These are phyloP conservation scores for Umbilicus rupestris DNA, from an alignment of 164 flowering plant genomes.

Conservation along the genomic window DNA sequence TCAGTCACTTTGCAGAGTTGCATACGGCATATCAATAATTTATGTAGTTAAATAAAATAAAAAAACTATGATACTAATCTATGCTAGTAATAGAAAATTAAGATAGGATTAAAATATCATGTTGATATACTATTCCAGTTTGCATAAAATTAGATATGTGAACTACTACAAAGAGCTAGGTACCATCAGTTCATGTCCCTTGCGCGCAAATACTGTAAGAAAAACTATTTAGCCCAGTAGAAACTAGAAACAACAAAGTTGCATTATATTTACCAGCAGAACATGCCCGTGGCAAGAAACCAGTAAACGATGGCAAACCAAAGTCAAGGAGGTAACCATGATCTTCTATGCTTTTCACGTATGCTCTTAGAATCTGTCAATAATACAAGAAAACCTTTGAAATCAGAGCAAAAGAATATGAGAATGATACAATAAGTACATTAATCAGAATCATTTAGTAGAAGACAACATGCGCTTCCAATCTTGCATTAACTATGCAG, in stretches of 20 bases:
- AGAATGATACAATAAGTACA: not conserved
- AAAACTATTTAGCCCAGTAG: too few species aligned
- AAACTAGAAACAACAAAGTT: too few species aligned
- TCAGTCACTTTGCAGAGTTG: not conserved
- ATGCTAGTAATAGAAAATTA: too few species aligned
- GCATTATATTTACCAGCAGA: slow-evolving; percentile 28
- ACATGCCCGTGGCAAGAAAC: slow-evolving; percentile 53
- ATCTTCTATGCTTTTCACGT: slow-evolving; percentile 92
- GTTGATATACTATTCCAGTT: not conserved
- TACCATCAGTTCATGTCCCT: not conserved
- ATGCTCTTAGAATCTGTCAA: slow-evolving; percentile 64
- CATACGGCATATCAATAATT: not conserved
- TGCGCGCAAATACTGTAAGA: not conserved
- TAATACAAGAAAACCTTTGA: not conserved
- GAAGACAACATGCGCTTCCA: not conserved
- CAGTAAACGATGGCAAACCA: slow-evolving; percentile 64
- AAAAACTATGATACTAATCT: too few species aligned
- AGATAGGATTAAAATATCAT: not conserved
- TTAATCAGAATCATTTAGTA: not conserved
- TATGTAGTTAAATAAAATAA: too few species aligned
- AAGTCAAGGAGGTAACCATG: slow-evolving; percentile 93
- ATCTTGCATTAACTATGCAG: not conserved
- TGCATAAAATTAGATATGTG: not conserved
- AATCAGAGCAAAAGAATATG: not conserved
- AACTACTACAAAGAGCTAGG: not conserved